Base-by-base conservation (phyloP, 169 alveolate species). In the Eimeria sp. region DNA sequence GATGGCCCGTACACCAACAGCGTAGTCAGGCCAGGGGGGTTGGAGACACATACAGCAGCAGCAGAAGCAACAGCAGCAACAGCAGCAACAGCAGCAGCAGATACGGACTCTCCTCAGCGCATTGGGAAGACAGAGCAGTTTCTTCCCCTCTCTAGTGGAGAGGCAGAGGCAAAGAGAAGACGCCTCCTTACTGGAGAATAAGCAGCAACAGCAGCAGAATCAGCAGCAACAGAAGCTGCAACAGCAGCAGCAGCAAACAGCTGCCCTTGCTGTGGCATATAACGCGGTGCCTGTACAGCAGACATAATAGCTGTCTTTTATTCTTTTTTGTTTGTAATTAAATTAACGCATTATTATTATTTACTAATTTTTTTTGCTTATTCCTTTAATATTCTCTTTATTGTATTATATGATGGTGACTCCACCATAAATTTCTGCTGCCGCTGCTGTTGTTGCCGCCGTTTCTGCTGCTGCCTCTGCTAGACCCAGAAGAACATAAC, bases 121-220 rank as follows among this genome's bases (percentile, higher is more conserved):
- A 34, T 34, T 34, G 40, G 40, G 40, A 30, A 40, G 82, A 11
- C 82, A 5, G 70, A 72, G 82, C 9, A 14, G 0, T 22, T 14
- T 40, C 25, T 63, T 76, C 63, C 34, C 30, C 87, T 22, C 57
- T 34, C 87, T 1, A 51, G 20, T 43, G 89, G 49, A 10, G 16
- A 4, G 30, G 22, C 65, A 9, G 89, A 78, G 10, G 89, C 89
- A 51, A 78, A 78, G 43, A 16, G 89, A 49, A 43, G 89, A 43
- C 89, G 89, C 16, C 54, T 78, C 47, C 16, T 20, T 27, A 47
- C 10, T 20, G 89, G 47, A 20, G 67, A 27, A 16, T 78, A 63
- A 78, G 67, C 67, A 47, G 89, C 89, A 78, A 43, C 88, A 78
- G 88, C 88, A 78, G 88, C 89, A 78, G 67, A 63, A 47, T 43